Percentiles rank a stretch among this genome's conserved stretches.
Conservation (phyloP, 2,329 filamentous ascomycete genomes). For the Colletotrichum destructivum region DNA sequence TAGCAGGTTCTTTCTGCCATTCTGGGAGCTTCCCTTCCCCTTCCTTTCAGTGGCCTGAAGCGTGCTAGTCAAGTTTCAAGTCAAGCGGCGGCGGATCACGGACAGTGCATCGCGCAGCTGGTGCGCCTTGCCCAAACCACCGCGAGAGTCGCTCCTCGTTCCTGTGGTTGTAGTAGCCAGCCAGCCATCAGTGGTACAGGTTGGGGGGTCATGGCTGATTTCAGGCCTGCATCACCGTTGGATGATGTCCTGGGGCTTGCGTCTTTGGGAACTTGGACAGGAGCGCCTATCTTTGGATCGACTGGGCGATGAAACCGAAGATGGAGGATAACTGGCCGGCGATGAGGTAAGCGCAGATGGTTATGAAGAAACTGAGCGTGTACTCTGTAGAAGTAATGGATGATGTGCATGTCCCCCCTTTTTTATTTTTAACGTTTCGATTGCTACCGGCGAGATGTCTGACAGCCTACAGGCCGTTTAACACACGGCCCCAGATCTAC, state of each 20-base stretch:
- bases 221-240: conserved; percentile 3
- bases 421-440: neutral
- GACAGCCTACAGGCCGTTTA: conserved; percentile 32
- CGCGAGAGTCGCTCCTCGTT: conserved; percentile 37
- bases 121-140: neutral
- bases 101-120: conserved; percentile 19
- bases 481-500: conserved; percentile 35
- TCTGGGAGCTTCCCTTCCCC: no score
- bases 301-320: conserved; percentile 14
- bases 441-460: conserved; percentile 10
- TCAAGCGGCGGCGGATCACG: neutral
- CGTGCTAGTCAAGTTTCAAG: neutral
- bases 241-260: conserved; percentile 1
- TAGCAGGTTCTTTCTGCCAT: no score
- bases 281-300: conserved; percentile 6
- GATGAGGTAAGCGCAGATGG: neutral
- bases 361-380: neutral
- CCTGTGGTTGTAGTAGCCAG: conserved; percentile 18
- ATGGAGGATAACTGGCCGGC: neutral
- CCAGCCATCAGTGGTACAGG: neutral
- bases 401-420: no score
- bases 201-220: neutral
- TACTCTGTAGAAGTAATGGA: no score
- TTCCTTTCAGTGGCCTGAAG: neutral
- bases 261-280: conserved; percentile 13